Evolutionary conservation across 768 basidiomycete species (phyloP), one percentile per base, ranked within the genome.

Genomic region (Mrakia hoshinonis): DNA sequence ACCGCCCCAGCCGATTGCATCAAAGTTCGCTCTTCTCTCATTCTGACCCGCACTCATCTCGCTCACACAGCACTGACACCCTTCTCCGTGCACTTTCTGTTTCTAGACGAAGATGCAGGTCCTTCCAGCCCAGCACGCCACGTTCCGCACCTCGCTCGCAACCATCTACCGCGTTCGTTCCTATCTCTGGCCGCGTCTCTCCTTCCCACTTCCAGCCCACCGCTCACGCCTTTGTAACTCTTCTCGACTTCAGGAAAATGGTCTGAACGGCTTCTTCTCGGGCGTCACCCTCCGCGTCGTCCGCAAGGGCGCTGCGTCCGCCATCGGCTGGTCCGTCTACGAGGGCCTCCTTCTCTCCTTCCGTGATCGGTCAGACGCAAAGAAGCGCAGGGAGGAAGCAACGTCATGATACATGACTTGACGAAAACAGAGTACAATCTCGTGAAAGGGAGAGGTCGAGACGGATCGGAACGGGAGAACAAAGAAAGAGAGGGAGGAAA

Each of bases 1-100:
- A 97, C 94, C 1, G 91, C 93, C 75, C 94, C 94, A 2, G 95
- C 95, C 75, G 93, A 97, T 77, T 91, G 93, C 52, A 84, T 96
- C 74, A 97, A 97, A 84, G 92, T 90, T 73, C 29, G 77, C 72
- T 13, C 36, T 7, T 43, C 61, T 22, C 52, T 49, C 39, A 20
- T 48, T 58, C 4, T 22, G 0, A 11, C 54, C 36, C 31, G 66
- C 13, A 12, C 55, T 15, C 9, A 7, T 55, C 26, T 36, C 31
- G 11, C 12, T 26, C 55, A 36, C 47, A 39, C 39, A 36, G 49
- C 36, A 31, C 48, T 3, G 34, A 67, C 38, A 31, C 38, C 26
- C 67, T 18, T n/a, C 39, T 65, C 31, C 18, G 46, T 58, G 31
- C 52, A 39, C 39, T 9, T 62, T 26, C 20, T 18, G 36, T 38